Evolutionary conservation across 148 eudicot species (phyloP), one percentile per base, ranked within the genome.

Genomic region (Nyssa sinensis): DNA sequence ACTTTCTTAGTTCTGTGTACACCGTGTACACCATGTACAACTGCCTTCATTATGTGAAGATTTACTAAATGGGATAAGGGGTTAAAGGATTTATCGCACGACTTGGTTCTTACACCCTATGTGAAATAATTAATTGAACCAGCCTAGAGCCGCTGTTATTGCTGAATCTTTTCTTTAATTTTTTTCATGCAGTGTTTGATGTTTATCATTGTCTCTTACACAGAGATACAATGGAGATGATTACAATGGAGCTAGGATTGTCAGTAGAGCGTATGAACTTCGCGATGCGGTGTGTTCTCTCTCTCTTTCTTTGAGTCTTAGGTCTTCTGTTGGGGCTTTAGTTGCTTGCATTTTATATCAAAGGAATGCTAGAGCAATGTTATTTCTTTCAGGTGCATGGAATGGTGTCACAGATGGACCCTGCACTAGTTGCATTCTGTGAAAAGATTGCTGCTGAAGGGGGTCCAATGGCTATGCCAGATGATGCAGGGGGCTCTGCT

Each of bases 341-440:
- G 24, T 60, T 29, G 55, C 19, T 68, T 58, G 71, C 29, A 31
- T 30, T 62, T 5, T 24, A 68, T 66, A 24, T 72, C 58, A 13
- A 71, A 31, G 13, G 31, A 79, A 25, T 67, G 73, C 14, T n/a
- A n/a, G n/a, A n/a, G n/a, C n/a, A n/a, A n/a, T n/a, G n/a, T n/a
- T n/a, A n/a, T 72, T 62, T 79, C 19, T 59, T 68, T 62, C 77
- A 93, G 99, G 98, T 96, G 81, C 91, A 93, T 80, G 99, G 99
- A 64, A 96, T 96, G 99, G 82, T 96, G 69, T 85, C 99, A 72
- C 99, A 96, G 80, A 91, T 96, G 88, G 99, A 96, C 79, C 99
- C 97, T 65, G 93, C 93, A 44, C 85, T 96, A 72, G 91, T 86
- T 75, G 89, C 94, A 77, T 93, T 87, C 74, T 93, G 97, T 83